These are phyloP conservation scores for Phtheirospermum japonicum DNA, from an alignment of 257 asterid genomes.

Conservation along the genomic window DNA sequence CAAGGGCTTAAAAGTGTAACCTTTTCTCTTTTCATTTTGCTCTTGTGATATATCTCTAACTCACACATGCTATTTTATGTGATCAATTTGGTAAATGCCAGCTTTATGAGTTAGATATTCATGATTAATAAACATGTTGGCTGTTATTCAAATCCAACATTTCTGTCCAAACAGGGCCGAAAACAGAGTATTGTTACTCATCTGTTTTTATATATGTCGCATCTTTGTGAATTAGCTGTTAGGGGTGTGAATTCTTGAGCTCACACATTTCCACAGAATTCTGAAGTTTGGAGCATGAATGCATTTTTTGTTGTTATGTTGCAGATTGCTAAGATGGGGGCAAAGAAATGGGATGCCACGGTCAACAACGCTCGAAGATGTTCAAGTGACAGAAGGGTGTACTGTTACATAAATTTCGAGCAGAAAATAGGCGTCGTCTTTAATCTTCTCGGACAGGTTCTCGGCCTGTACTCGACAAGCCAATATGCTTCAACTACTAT, in stretches of 20 bases:
- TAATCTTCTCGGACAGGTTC: neutral
- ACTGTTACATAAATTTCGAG: constrained; percentile 22
- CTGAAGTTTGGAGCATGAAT: neutral
- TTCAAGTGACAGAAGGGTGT: constrained; percentile 27
- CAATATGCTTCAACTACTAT: neutral
- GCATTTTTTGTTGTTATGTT: neutral
- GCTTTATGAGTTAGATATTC: too few species aligned
- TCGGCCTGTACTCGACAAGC: neutral
- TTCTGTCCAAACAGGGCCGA: too few species aligned
- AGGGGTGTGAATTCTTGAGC: too few species aligned
- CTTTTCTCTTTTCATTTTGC: neutral
- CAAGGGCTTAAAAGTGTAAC: constrained; percentile 47
- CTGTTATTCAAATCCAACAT: too few species aligned
- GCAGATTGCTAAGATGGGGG: constrained; percentile 37
- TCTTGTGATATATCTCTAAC: neutral
- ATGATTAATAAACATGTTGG: too few species aligned
- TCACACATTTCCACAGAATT: too few species aligned
- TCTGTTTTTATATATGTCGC: neutral
- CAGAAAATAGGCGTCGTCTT: neutral
- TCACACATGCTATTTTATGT: neutral
- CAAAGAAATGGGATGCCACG: constrained; percentile 38
- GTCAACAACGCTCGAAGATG: constrained; percentile 53
- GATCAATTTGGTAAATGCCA: too few species aligned
- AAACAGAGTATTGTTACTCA: too few species aligned
- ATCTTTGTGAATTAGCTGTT: too few species aligned